Conservation (phyloP, 441 rosid genomes). For the Manihot esculenta region DNA sequence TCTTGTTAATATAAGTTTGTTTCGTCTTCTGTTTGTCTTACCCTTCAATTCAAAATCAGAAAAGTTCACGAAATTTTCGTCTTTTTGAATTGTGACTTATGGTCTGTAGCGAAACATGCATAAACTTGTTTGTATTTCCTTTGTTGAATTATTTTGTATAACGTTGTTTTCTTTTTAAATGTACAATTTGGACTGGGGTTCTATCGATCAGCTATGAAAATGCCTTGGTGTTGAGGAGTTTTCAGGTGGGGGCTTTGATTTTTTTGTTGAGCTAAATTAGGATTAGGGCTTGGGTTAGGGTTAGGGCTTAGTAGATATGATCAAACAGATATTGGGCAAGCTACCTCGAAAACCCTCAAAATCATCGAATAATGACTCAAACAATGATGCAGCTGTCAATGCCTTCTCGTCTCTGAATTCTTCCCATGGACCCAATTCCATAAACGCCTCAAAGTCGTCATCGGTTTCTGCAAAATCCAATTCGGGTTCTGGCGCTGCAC, state of each 20-base stretch:
- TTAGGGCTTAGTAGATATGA: slow-evolving; percentile 55
- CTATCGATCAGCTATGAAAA: slow-evolving; percentile 21
- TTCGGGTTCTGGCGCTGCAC: slow-evolving; percentile 35
- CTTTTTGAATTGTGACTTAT: slow-evolving; percentile 3
- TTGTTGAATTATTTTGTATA: slow-evolving; percentile 2
- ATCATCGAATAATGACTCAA: slow-evolving; percentile 57
- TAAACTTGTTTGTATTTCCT: not conserved
- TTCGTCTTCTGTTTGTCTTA: not conserved
- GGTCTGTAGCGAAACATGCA: slow-evolving; percentile 14
- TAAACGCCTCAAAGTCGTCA: slow-evolving; percentile 39
- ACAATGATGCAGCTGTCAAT: slow-evolving; percentile 44
- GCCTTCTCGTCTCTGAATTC: slow-evolving; percentile 40
- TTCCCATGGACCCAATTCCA: slow-evolving; percentile 41
- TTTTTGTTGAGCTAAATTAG: slow-evolving; percentile 15
- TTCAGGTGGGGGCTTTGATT: slow-evolving; percentile 26
- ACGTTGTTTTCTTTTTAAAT: not conserved
- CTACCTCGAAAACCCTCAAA: slow-evolving; percentile 78
- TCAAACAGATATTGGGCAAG: slow-evolving; percentile 82
- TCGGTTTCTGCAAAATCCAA: slow-evolving; percentile 40
- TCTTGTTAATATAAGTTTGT: slow-evolving; percentile 30
- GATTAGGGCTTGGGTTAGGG: slow-evolving; percentile 25
- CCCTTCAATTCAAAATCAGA: slow-evolving; percentile 6
- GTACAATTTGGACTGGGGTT: slow-evolving; percentile 13
- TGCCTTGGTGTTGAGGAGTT: slow-evolving; percentile 27
- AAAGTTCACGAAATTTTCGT: not conserved